phyloP scores from a whole-genome alignment of 1,284 basidiomycete species.

The Papiliotrema laurentii region DNA sequence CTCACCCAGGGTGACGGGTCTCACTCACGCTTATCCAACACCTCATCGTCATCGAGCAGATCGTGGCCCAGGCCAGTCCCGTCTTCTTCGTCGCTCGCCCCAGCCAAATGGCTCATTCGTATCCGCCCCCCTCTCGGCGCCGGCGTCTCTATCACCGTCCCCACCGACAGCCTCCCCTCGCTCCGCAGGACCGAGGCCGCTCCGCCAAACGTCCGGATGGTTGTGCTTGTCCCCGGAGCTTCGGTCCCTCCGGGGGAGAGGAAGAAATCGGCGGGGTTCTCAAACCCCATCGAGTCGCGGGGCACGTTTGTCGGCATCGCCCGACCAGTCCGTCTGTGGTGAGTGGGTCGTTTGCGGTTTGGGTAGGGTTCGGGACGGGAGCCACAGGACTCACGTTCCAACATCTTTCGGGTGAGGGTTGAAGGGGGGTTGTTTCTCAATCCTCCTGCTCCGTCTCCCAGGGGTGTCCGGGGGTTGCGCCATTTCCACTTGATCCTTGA shows the following conservation, averaged over 20 bases:
- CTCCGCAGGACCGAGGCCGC: background rate
- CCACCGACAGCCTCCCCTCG: background rate
- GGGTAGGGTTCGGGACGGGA: too few relatives aligned
- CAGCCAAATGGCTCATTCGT: constrained; percentile 15
- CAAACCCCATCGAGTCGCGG: constrained; percentile 75
- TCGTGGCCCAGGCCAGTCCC: constrained; percentile 6
- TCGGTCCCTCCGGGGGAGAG: constrained; percentile 38
- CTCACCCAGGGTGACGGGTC: background rate
- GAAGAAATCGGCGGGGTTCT: constrained; percentile 71
- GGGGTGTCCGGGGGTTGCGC: constrained; percentile 11
- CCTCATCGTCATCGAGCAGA: constrained; percentile 9
- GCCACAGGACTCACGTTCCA: constrained; percentile 45
- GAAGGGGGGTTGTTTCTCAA: constrained; percentile 22
- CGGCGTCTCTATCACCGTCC: constrained; percentile 8
- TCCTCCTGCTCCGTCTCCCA: constrained; percentile 4
- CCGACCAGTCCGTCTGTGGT: constrained; percentile 35
- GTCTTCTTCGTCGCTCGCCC: constrained; percentile 41
- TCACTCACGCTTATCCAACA: constrained; percentile 10
- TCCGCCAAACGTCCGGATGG: constrained; percentile 22
- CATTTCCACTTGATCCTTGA: background rate
- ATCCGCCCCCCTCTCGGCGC: constrained; percentile 43
- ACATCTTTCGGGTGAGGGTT: constrained; percentile 40
- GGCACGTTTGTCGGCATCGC: constrained; percentile 54
- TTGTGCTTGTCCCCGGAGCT: constrained; percentile 56
- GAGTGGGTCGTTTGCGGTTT: too few relatives aligned